Percentiles rank a stretch among this genome's conserved stretches.
Evolutionary conservation across 2,329 filamentous ascomycete genomes (phyloP).

Genomic region (Diplocarpon mali): DNA sequence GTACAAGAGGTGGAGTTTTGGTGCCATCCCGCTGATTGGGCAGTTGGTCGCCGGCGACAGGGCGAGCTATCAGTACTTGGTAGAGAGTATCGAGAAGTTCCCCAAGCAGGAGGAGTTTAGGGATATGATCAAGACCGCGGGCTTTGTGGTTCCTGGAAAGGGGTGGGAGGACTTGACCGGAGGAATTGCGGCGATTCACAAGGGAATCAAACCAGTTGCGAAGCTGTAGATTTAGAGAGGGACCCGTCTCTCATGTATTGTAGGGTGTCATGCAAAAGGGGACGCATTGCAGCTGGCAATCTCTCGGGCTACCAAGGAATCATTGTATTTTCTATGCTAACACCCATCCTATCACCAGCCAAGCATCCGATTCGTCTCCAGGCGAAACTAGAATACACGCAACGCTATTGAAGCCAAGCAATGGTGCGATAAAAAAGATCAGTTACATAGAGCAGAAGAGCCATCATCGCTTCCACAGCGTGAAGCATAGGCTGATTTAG

Average conservation of each 20-base stretch:
- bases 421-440: constrained; percentile 24
- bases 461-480: constrained; percentile 25
- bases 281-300: background rate
- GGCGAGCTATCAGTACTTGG: constrained; percentile 95
- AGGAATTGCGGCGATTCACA: constrained; percentile 92
- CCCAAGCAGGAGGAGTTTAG: constrained; percentile 77
- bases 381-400: constrained; percentile 27
- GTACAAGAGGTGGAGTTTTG: constrained; percentile 95
- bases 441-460: constrained; percentile 28
- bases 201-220: constrained; percentile 69
- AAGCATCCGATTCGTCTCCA: constrained; percentile 19
- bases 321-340: constrained; percentile 25
- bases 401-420: constrained; percentile 25
- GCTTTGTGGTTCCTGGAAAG: constrained; percentile 71
- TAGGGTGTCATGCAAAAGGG: background rate
- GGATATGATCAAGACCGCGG: constrained; percentile 71
- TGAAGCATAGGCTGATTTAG: constrained; percentile 27
- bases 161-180: constrained; percentile 87
- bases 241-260: constrained; percentile 7
- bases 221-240: constrained; percentile 10
- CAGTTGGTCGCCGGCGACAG: constrained; percentile 89
- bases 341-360: constrained; percentile 16
- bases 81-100: constrained; percentile 94
- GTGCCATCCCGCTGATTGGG: constrained; percentile 87
- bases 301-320: constrained; percentile 18